These are phyloP conservation scores for Cavenderia fasciculata DNA, from an alignment of 78 protist genomes.

Conservation along the genomic window DNA sequence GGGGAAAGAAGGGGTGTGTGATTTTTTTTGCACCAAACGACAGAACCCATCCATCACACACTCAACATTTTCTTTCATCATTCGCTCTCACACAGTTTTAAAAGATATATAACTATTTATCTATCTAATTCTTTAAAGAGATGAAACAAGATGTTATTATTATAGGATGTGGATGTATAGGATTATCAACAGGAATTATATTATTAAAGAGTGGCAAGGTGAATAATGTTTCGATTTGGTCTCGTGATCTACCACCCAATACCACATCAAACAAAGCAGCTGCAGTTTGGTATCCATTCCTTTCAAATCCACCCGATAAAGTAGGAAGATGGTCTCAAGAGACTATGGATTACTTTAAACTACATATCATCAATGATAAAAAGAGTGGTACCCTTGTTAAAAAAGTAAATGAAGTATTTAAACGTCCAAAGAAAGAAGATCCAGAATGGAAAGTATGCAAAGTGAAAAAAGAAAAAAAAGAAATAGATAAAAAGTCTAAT, in stretches of 20 bases:
- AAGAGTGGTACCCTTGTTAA: constrained; percentile 39
- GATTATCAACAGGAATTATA: constrained; percentile 53
- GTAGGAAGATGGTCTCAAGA: constrained; percentile 72
- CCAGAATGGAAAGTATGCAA: constrained; percentile 77
- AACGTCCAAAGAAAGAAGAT: constrained; percentile 4
- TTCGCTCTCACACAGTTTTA: too few relatives aligned
- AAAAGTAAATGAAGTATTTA: constrained; percentile 45
- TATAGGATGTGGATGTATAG: constrained; percentile 73
- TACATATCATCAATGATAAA: constrained; percentile 9
- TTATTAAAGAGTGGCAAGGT: constrained; percentile 33
- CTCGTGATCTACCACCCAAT: constrained; percentile 73
- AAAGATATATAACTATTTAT: too few relatives aligned
- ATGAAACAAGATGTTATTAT: constrained; percentile 47
- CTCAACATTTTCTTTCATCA: too few relatives aligned
- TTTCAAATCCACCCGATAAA: constrained; percentile 31
- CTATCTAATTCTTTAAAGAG: too few relatives aligned
- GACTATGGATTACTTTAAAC: constrained; percentile 53
- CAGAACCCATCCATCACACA: too few relatives aligned
- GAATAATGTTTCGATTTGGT: constrained; percentile 64
- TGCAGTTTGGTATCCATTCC: constrained; percentile 67
- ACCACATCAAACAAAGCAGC: constrained; percentile 70
- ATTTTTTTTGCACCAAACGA: too few relatives aligned
- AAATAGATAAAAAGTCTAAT: too few relatives aligned
- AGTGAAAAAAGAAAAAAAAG: too few relatives aligned
- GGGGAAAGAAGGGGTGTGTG: too few relatives aligned